Base-by-base conservation (phyloP, 2,329 filamentous ascomycete species). In the Byssochlamys sp. region DNA sequence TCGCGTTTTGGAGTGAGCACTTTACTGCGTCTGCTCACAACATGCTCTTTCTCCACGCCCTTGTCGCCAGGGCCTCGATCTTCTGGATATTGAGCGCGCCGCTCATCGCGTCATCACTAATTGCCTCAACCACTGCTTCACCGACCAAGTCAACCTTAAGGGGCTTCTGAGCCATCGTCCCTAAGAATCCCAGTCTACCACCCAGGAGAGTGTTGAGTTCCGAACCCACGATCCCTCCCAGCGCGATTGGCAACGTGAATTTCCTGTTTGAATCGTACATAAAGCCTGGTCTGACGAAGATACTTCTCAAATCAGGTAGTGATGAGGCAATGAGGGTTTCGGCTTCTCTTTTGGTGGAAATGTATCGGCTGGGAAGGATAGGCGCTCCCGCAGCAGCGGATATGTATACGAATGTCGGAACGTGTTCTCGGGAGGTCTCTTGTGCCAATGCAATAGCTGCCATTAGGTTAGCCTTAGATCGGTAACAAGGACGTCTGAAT, bases 1-100 rank as follows among this genome's bases (percentile, higher is more conserved):
- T 31, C 29, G 29, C 55, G 5, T 33, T 12, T 19, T 45, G 31
- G 27, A 54, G n/a, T 5, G 24, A 27, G 27, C 51, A 29, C 39
- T 12, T 53, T 19, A 50, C 33, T n/a, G 6, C 52, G 55, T 33
- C 19, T 53, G 48, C 55, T 80, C 74, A 96, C 65, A 95, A 73
- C 94, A 99, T 97, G 19, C 82, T 85, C 73, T 88, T 91, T 70
- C 94, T 87, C 94, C 94, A 97, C 2, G 85, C 87, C 70, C 86
- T 88, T 59, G 81, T 86, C 10, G 89, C 91, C 65, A 97, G 74
- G 62, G 84, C 82, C 71, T 96, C 90, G 62, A 99, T 92, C 71
- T 89, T 81, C 55, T 84, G 80, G 2, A 88, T 84, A 68, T 92
- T 90, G 0, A 97, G 81, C 0, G 86, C 84, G 0, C 94, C 94